phyloP scores from a whole-genome alignment of 208 protist species.

The Acanthamoeba sp. region DNA sequence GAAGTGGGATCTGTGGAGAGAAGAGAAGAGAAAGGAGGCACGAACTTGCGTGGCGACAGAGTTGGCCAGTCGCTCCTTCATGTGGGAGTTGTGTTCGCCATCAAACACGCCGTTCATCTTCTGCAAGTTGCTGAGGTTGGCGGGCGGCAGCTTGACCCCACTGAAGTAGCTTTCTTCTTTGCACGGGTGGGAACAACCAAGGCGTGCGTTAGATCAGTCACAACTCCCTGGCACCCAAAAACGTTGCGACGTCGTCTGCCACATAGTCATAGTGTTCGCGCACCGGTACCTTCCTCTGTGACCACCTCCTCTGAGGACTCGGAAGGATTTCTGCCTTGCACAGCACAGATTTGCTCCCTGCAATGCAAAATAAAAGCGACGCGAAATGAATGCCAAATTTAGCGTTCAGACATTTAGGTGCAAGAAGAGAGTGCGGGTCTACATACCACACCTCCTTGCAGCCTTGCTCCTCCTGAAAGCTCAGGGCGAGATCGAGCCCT shows the following conservation, averaged over 20 bases:
- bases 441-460: slow-evolving; percentile 84
- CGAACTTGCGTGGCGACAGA: slow-evolving; percentile 27
- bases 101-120: slow-evolving; percentile 69
- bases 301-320: slow-evolving; percentile 46
- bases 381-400: background rate
- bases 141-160: slow-evolving; percentile 57
- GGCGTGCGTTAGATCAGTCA: background rate
- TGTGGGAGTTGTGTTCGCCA: slow-evolving; percentile 27
- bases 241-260: background rate
- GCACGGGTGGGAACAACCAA: background rate
- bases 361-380: background rate
- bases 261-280: background rate
- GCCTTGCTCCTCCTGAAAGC: slow-evolving; percentile 84
- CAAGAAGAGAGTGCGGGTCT: background rate
- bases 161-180: background rate
- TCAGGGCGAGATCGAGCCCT: slow-evolving; percentile 83
- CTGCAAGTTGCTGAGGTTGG: slow-evolving; percentile 69
- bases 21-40: background rate
- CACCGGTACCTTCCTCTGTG: slow-evolving; percentile 10
- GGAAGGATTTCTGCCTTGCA: slow-evolving; percentile 19
- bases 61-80: slow-evolving; percentile 15
- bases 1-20: no score
- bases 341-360: slow-evolving; percentile 66
- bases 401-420: background rate
- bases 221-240: no score